Evolutionary conservation across 2,329 filamentous ascomycete species (phyloP).

Genomic region (Coleophoma crateriformis): DNA sequence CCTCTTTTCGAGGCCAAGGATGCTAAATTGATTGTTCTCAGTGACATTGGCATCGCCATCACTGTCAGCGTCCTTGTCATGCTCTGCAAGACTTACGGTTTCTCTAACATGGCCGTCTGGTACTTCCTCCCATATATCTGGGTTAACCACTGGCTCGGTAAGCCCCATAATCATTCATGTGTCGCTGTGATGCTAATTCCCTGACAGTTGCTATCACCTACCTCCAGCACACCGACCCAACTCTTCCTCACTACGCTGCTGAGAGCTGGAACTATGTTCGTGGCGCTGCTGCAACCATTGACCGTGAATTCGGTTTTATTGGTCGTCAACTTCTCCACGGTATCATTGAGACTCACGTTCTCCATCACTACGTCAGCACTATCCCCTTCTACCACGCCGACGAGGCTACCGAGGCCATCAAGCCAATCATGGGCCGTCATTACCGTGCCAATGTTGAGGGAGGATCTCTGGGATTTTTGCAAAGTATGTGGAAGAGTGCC

Average conservation of each 20-base stretch:
- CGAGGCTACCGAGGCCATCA: constrained; percentile 90
- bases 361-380: constrained; percentile 94
- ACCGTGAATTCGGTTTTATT: constrained; percentile 95
- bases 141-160: constrained; percentile 99
- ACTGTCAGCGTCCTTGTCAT: constrained; percentile 52
- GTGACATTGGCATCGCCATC: constrained; percentile 71
- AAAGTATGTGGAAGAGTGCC: constrained; percentile 72
- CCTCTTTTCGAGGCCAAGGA: constrained; percentile 91
- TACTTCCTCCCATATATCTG: constrained; percentile 93
- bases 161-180: constrained; percentile 32
- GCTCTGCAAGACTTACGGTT: constrained; percentile 75
- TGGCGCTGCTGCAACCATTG: constrained; percentile 90
- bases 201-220: constrained; percentile 84
- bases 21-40: constrained; percentile 78
- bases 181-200: constrained; percentile 18
- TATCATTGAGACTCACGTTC: constrained; percentile 95
- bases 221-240: constrained; percentile 94
- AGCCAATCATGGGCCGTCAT: constrained; percentile 89
- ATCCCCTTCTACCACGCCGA: constrained; percentile 98
- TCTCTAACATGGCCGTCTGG: constrained; percentile 85
- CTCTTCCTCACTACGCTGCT: constrained; percentile 85
- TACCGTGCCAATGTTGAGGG: constrained; percentile 79
- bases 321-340: constrained; percentile 87
- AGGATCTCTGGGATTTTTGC: constrained; percentile 78
- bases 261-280: constrained; percentile 89